Conservation (phyloP, 768 basidiomycete species). For the Strobilomyces confusus region DNA sequence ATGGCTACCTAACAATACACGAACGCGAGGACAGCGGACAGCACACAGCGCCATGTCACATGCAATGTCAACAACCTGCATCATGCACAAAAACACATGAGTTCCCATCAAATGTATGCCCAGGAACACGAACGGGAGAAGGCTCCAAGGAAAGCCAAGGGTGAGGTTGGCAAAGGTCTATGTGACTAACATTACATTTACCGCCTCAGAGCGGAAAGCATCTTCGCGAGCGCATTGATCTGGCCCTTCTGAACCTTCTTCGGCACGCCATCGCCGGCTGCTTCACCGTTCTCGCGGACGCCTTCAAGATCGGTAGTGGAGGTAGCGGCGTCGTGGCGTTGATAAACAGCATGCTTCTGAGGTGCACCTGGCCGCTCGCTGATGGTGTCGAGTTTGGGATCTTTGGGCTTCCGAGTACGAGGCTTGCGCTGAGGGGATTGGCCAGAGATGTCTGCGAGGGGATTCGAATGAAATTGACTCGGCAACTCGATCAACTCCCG, state of each 20-base stretch:
- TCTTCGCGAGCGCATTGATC: slow-evolving; percentile 87
- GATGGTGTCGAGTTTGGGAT: slow-evolving; percentile 68
- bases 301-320: slow-evolving; percentile 69
- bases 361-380: slow-evolving; percentile 55
- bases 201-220: slow-evolving; percentile 78
- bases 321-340: slow-evolving; percentile 60
- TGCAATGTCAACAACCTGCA: slow-evolving; percentile 31
- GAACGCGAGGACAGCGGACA: slow-evolving; percentile 35
- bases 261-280: slow-evolving; percentile 39
- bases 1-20: slow-evolving; percentile 55
- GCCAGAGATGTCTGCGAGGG: slow-evolving; percentile 60
- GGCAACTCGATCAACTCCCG: slow-evolving; percentile 71
- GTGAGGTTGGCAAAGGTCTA: slow-evolving; percentile 10
- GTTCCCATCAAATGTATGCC: slow-evolving; percentile 13
- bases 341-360: slow-evolving; percentile 44
- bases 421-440: slow-evolving; percentile 55
- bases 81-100: slow-evolving; percentile 22
- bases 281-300: slow-evolving; percentile 19
- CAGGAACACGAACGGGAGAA: background rate
- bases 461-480: slow-evolving; percentile 57
- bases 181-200: slow-evolving; percentile 35
- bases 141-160: background rate
- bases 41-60: slow-evolving; percentile 22
- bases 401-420: slow-evolving; percentile 65
- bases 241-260: slow-evolving; percentile 88